Percentiles rank a stretch among this genome's conserved stretches.
Evolutionary conservation across 1,139 yeast species (phyloP).

Genomic region (Wickerhamomyces sp.): DNA sequence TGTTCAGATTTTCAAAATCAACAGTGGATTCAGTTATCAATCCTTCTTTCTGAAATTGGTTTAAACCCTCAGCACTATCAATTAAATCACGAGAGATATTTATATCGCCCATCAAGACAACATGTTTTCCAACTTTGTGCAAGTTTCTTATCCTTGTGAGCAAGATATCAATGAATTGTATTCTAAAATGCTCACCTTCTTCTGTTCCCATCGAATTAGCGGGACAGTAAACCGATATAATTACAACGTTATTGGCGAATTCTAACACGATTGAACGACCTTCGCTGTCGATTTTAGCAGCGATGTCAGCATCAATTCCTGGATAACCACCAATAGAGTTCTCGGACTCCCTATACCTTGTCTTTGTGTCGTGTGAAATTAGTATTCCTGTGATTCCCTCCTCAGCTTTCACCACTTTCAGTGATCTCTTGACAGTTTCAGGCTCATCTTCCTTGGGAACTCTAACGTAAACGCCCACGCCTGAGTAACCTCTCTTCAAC

Average conservation of each 20-base stretch:
- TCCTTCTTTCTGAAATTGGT: conserved; percentile 34
- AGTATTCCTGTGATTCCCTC: conserved; percentile 85
- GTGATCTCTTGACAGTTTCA: conserved; percentile 28
- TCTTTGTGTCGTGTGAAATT: conserved; percentile 24
- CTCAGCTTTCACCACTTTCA: conserved; percentile 69
- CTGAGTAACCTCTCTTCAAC: conserved; percentile 76
- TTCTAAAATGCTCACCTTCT: conserved; percentile 62
- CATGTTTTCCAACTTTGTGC: conserved; percentile 50
- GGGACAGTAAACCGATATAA: conserved; percentile 85
- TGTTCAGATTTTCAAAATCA: conserved; percentile 39
- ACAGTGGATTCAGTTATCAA: conserved; percentile 5
- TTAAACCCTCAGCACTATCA: conserved; percentile 74
- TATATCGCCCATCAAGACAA: conserved; percentile 82
- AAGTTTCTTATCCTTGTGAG: conserved; percentile 58
- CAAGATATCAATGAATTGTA: conserved; percentile 52
- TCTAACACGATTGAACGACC: conserved; percentile 82
- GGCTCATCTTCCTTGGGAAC: conserved; percentile 40
- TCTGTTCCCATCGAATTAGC: conserved; percentile 76
- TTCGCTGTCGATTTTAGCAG: conserved; percentile 62
- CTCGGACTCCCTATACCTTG: conserved; percentile 17
- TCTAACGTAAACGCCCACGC: conserved; percentile 82
- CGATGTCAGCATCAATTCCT: conserved; percentile 33
- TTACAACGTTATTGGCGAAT: conserved; percentile 51
- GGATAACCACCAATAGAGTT: conserved; percentile 74
- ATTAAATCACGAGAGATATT: conserved; percentile 76